Evolutionary conservation across 2,329 filamentous ascomycete species (phyloP).

Genomic region (Amauroascus verrucosus): DNA sequence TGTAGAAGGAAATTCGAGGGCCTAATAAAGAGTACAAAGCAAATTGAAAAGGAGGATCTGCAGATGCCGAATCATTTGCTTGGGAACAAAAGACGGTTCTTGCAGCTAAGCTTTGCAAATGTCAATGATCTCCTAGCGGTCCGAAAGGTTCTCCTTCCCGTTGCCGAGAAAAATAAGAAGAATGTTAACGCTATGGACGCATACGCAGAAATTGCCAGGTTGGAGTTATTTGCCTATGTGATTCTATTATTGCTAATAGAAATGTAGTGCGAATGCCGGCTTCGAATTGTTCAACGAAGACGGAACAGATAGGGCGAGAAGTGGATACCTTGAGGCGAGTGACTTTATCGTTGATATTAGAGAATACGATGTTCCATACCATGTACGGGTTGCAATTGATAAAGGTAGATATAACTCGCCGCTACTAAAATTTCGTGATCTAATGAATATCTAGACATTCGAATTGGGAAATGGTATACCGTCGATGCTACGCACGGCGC

Average conservation of each 20-base stretch:
- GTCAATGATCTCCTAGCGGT: conserved; percentile 78
- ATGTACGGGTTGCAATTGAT: conserved; percentile 97
- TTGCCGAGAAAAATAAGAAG: conserved; percentile 94
- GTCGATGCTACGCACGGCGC: conserved; percentile 88
- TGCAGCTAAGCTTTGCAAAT: conserved; percentile 79
- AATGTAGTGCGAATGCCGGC: conserved; percentile 57
- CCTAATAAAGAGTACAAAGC: conserved; percentile 64
- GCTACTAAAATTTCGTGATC: conserved; percentile 9
- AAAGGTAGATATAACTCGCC: conserved; percentile 46
- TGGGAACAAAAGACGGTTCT: conserved; percentile 77
- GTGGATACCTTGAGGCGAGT: conserved; percentile 75
- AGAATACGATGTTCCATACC: conserved; percentile 98
- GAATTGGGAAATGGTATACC: conserved; percentile 93
- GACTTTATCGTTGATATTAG: conserved; percentile 97
- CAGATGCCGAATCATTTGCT: conserved; percentile 91
- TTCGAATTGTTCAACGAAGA: conserved; percentile 95
- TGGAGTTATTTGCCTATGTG: not conserved
- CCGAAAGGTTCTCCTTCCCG: conserved; percentile 70
- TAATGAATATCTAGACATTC: conserved; percentile 57
- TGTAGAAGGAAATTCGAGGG: conserved; percentile 68
- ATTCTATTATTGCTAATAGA: not conserved
- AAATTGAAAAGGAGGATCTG: conserved; percentile 84
- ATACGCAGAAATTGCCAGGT: conserved; percentile 92
- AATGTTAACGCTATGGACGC: conserved; percentile 95
- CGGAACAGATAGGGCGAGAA: conserved; percentile 69